Conservation (phyloP, 2,329 filamentous ascomycete species). For the Paraphaeosphaeria minitans region DNA sequence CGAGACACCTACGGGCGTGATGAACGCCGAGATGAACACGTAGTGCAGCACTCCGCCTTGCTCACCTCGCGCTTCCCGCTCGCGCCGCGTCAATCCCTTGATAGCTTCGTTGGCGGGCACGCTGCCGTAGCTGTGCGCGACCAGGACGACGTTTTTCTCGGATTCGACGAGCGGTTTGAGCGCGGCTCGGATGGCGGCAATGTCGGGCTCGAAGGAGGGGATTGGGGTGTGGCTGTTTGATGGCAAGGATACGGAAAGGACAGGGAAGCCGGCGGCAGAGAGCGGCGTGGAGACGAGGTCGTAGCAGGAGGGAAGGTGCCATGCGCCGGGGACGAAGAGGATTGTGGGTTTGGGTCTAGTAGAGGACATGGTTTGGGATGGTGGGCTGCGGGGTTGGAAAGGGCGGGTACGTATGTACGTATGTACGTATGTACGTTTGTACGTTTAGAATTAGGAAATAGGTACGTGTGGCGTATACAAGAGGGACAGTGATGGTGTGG, state of each 20-base stretch:
- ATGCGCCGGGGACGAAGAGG: not conserved
- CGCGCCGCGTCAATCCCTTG: not conserved
- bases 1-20: not conserved
- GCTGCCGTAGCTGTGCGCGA: not conserved
- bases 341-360: not conserved
- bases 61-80: not conserved
- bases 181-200: not conserved
- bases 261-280: not conserved
- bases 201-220: not conserved
- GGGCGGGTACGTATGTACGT: no score
- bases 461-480: not conserved
- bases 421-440: no score
- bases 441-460: not conserved
- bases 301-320: not conserved
- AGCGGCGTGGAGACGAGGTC: not conserved
- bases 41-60: not conserved
- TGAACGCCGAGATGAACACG: not conserved
- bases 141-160: not conserved
- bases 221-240: not conserved
- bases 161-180: not conserved
- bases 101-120: not conserved
- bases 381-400: no score
- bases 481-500: no score
- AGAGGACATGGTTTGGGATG: not conserved
- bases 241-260: not conserved